Percentiles rank a stretch among this genome's conserved stretches.
These are phyloP conservation scores for Trypanosoma lewisi DNA, from an alignment of 208 protist species.

Conservation along the genomic window DNA sequence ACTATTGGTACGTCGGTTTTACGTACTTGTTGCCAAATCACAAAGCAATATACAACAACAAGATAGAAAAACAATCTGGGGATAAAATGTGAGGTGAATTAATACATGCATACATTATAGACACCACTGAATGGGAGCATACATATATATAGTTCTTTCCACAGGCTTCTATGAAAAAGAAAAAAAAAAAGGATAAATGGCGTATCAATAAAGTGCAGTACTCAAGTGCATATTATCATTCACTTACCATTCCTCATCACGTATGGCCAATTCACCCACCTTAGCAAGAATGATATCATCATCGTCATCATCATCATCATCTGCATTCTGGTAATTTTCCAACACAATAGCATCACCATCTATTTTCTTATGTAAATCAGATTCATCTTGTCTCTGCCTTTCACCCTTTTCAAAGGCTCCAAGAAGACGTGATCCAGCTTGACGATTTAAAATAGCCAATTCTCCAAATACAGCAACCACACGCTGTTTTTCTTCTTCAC, in stretches of 20 bases:
- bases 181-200: slow-evolving; percentile 2
- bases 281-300: slow-evolving; percentile 24
- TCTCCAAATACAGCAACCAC: slow-evolving; percentile 58
- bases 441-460: slow-evolving; percentile 60
- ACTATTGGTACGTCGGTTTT: too few species aligned
- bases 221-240: background rate
- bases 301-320: slow-evolving; percentile 30
- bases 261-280: slow-evolving; percentile 14
- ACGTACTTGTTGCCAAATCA: too few species aligned
- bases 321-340: slow-evolving; percentile 20
- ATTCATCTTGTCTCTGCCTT: slow-evolving; percentile 3
- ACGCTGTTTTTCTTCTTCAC: slow-evolving; percentile 46
- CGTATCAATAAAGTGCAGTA: background rate
- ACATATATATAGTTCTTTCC: too few species aligned
- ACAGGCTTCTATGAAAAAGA: background rate
- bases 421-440: slow-evolving; percentile 18
- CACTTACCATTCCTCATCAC: background rate
- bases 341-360: slow-evolving; percentile 4
- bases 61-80: too few species aligned
- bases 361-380: background rate
- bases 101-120: too few species aligned
- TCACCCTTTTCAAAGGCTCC: slow-evolving; percentile 17
- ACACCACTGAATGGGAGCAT: too few species aligned
- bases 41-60: too few species aligned
- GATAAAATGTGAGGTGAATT: too few species aligned